Percentiles rank a stretch among this genome's conserved stretches.
phyloP scores from a whole-genome alignment of 2,329 filamentous ascomycete genomes.

The Elsinoe fawcettii region DNA sequence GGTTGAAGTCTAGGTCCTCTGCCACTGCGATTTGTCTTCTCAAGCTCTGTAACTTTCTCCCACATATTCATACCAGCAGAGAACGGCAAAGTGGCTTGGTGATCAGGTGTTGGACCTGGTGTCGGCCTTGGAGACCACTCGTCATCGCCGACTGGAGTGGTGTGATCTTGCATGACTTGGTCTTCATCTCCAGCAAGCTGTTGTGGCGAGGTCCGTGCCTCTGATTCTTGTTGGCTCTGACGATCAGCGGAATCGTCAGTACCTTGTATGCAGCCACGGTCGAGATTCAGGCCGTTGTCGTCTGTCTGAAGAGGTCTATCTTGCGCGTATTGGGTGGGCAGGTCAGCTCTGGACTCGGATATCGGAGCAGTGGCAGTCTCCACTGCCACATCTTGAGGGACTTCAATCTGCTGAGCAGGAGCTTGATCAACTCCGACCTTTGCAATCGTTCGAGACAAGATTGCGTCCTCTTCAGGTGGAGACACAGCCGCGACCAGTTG shows the following conservation, averaged over 20 bases:
- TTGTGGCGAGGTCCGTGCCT: neutral
- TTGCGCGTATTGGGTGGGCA: too few species aligned
- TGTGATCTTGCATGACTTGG: neutral
- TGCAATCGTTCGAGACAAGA: too few species aligned
- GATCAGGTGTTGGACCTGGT: neutral
- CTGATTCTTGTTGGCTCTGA: neutral
- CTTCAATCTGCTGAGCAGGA: too few species aligned
- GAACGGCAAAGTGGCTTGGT: neutral
- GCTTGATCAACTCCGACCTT: too few species aligned
- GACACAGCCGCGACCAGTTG: neutral
- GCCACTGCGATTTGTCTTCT: neutral
- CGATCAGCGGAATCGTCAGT: too few species aligned
- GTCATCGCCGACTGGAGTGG: neutral
- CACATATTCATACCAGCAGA: constrained; percentile 12
- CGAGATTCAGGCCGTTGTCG: too few species aligned
- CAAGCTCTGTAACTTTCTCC: constrained; percentile 7
- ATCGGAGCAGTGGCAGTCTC: too few species aligned
- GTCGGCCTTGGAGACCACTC: neutral
- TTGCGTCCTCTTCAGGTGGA: neutral
- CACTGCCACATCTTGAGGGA: too few species aligned
- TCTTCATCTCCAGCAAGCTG: neutral
- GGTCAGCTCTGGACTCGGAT: too few species aligned
- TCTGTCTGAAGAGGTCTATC: too few species aligned
- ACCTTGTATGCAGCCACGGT: too few species aligned
- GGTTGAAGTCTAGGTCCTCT: neutral